These are phyloP conservation scores for Kwoniella sp. DNA, from an alignment of 768 basidiomycete genomes.

Conservation along the genomic window DNA sequence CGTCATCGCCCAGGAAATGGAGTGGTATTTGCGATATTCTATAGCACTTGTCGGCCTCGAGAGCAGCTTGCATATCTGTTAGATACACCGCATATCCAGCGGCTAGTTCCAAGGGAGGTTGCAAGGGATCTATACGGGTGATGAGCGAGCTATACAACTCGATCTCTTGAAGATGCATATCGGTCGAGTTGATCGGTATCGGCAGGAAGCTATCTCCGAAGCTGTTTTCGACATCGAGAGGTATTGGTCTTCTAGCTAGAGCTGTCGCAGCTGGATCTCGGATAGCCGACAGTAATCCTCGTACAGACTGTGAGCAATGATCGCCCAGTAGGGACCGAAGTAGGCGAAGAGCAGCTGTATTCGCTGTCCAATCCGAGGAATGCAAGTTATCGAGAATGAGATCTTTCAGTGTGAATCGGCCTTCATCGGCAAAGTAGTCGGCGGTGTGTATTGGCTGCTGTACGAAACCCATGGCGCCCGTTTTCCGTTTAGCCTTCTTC, in stretches of 20 bases:
- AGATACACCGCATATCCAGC: conserved; percentile 56
- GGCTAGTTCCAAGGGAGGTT: conserved; percentile 40
- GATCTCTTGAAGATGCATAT: conserved; percentile 38
- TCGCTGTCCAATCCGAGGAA: conserved; percentile 67
- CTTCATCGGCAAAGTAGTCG: conserved; percentile 79
- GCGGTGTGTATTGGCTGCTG: conserved; percentile 66
- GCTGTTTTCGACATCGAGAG: conserved; percentile 56
- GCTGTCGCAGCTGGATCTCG: conserved; percentile 71
- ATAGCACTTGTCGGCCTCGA: conserved; percentile 78
- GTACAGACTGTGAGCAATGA: conserved; percentile 66
- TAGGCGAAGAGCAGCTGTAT: conserved; percentile 77
- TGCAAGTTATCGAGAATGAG: conserved; percentile 76
- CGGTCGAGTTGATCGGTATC: conserved; percentile 41
- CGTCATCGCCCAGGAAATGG: conserved; percentile 5
- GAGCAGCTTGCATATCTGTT: conserved; percentile 69
- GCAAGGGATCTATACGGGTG: conserved; percentile 39
- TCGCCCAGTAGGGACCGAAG: conserved; percentile 72
- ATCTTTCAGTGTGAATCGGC: conserved; percentile 88
- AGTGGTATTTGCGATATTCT: conserved; percentile 69
- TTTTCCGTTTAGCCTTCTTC: conserved; percentile 59
- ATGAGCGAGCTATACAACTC: conserved; percentile 51
- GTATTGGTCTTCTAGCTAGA: conserved; percentile 54
- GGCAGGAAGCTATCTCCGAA: conserved; percentile 61
- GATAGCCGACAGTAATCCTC: conserved; percentile 71
- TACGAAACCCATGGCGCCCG: conserved; percentile 86